These are phyloP conservation scores for Penium margaritaceum DNA, from an alignment of 139 green algal genomes.

Conservation along the genomic window DNA sequence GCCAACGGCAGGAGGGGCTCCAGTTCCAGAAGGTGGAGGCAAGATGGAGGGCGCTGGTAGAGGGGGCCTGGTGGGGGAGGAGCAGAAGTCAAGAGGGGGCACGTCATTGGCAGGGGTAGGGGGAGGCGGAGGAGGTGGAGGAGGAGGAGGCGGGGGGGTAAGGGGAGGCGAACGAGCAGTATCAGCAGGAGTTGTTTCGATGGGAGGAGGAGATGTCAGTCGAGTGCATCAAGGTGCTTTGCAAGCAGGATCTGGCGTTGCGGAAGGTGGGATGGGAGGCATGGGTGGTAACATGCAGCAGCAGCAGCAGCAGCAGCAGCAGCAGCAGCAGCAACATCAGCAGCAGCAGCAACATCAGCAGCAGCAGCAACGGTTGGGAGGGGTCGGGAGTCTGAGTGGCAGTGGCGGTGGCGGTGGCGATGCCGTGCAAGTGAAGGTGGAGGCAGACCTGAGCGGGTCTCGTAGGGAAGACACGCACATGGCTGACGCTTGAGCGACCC, in stretches of 20 bases:
- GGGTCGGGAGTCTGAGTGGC: no score
- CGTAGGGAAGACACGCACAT: no score
- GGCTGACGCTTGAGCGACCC: no score
- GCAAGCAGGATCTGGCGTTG: neutral
- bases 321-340: conserved; percentile 2
- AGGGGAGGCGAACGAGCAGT: neutral
- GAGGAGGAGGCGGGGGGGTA: neutral
- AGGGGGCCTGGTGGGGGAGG: neutral
- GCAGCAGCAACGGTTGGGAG: no score
- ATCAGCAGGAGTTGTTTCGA: neutral
- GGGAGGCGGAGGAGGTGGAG: neutral
- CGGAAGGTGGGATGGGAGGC: neutral
- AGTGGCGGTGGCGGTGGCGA: no score
- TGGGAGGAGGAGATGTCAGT: neutral
- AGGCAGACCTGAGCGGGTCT: no score
- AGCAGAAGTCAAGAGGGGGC: no score
- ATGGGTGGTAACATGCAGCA: neutral
- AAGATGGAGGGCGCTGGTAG: neutral
- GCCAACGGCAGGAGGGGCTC: neutral
- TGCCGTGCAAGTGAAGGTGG: no score
- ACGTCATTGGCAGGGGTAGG: no score
- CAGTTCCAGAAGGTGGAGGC: neutral
- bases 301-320: conserved; percentile 1
- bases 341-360: neutral
- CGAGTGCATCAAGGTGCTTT: neutral